Percentiles rank a stretch among this genome's conserved stretches.
phyloP scores from a whole-genome alignment of 352 stramenopile genomes.

The Blastocystis sp. region DNA sequence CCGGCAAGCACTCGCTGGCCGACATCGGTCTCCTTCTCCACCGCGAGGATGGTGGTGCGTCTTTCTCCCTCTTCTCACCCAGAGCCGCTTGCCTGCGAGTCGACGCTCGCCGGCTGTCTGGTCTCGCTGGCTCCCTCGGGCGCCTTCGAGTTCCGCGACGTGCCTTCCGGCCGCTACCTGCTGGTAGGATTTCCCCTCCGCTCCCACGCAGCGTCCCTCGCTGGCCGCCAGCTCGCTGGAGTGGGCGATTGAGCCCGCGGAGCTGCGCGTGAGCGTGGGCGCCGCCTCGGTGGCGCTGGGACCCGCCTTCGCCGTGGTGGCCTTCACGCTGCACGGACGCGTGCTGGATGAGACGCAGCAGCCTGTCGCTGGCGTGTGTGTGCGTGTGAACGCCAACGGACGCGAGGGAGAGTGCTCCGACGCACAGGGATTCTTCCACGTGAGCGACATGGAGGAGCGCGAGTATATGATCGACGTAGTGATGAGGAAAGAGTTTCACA shows the following conservation, averaged over 20 bases:
- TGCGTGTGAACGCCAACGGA: neutral
- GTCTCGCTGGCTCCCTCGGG: neutral
- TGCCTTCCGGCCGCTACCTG: neutral
- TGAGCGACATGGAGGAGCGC: neutral
- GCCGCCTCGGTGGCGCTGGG: neutral
- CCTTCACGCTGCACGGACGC: neutral
- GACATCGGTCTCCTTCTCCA: neutral
- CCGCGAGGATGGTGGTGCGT: neutral
- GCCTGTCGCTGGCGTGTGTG: neutral
- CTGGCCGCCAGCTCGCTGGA: neutral
- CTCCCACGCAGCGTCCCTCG: neutral
- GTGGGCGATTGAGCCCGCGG: neutral
- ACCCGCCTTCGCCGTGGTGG: neutral
- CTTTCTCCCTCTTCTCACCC: neutral
- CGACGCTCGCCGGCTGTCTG: neutral
- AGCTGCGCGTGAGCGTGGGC: neutral
- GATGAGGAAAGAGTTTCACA: neutral
- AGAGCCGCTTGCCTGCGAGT: neutral
- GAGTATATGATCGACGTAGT: slow-evolving; percentile 34
- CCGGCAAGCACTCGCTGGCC: neutral
- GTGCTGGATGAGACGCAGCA: neutral
- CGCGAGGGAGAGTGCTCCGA: neutral
- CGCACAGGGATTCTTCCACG: neutral
- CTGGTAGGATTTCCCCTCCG: neutral
- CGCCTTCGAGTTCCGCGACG: neutral